These are phyloP conservation scores for Phascolomyces articulosus DNA, from an alignment of 371 early-diverging fungal genomes.

Conservation along the genomic window DNA sequence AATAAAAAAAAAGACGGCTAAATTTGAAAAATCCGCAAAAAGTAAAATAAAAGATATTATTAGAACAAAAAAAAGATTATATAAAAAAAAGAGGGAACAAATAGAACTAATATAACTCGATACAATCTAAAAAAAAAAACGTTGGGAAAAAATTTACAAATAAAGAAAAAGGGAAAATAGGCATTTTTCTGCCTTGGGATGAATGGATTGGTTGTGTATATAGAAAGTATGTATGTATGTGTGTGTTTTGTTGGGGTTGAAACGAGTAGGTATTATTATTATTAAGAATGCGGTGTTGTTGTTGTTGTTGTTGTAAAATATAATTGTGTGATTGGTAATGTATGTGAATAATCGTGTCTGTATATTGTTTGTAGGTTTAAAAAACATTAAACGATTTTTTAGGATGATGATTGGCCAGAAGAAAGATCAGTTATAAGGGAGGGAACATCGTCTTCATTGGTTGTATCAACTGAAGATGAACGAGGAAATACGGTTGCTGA, in stretches of 20 bases:
- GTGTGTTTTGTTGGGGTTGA: too few relatives aligned
- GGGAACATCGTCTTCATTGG: constrained; percentile 18
- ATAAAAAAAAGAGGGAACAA: background rate
- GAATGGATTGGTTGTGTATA: too few relatives aligned
- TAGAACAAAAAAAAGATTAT: background rate
- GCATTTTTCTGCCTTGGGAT: too few relatives aligned
- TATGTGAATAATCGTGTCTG: too few relatives aligned
- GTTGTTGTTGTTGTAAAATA: too few relatives aligned
- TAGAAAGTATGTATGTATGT: too few relatives aligned
- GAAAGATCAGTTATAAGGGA: constrained; percentile 19
- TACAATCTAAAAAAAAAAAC: background rate
- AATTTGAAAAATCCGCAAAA: background rate
- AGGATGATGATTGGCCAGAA: background rate
- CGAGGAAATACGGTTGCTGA: background rate
- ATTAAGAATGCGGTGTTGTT: too few relatives aligned
- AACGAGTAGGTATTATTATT: too few relatives aligned
- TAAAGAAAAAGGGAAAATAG: too few relatives aligned
- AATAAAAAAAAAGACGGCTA: background rate
- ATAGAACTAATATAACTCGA: background rate
- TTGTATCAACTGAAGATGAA: constrained; percentile 2
- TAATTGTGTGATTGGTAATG: background rate
- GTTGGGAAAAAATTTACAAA: background rate
- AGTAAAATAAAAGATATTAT: background rate
- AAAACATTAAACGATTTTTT: background rate
- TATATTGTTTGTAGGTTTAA: too few relatives aligned